Evolutionary conservation across 116 monocot species (phyloP).

Genomic region (Trichopus zeylanicus): DNA sequence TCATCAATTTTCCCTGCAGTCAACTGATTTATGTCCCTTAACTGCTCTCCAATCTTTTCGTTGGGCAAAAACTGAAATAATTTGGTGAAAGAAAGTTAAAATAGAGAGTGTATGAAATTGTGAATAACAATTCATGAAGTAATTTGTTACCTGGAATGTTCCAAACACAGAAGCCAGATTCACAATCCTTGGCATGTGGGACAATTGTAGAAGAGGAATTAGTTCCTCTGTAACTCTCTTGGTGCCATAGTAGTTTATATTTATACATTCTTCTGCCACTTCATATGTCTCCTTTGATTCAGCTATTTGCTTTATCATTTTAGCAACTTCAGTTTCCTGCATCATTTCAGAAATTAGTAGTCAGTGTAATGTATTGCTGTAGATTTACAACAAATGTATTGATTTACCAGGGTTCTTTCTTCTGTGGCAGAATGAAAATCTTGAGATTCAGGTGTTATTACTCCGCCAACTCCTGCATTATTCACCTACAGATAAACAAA

Average conservation of each 20-base stretch:
- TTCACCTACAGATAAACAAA: background rate
- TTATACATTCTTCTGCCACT: constrained; percentile 15
- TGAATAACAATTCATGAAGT: background rate
- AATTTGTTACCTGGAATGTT: constrained; percentile 4
- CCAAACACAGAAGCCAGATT: constrained; percentile 8
- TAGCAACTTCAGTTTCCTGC: background rate
- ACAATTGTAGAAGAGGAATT: constrained; percentile 8
- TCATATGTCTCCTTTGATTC: constrained; percentile 4
- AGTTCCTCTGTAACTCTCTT: constrained; percentile 11
- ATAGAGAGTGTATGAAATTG: background rate
- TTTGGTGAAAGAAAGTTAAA: background rate
- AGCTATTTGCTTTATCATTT: background rate
- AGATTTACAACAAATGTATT: background rate
- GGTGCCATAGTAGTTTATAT: constrained; percentile 13
- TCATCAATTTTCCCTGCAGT: constrained; percentile 9
- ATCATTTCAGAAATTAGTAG: background rate
- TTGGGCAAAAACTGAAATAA: background rate
- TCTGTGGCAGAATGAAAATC: background rate
- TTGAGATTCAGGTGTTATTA: background rate
- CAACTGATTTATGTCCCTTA: background rate
- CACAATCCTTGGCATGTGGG: constrained; percentile 7
- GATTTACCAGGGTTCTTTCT: background rate
- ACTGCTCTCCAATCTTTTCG: background rate
- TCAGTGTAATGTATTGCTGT: background rate
- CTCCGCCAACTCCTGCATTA: background rate